Base-by-base conservation (phyloP, 306 rosid species). In the Leucaena leucocephala region DNA sequence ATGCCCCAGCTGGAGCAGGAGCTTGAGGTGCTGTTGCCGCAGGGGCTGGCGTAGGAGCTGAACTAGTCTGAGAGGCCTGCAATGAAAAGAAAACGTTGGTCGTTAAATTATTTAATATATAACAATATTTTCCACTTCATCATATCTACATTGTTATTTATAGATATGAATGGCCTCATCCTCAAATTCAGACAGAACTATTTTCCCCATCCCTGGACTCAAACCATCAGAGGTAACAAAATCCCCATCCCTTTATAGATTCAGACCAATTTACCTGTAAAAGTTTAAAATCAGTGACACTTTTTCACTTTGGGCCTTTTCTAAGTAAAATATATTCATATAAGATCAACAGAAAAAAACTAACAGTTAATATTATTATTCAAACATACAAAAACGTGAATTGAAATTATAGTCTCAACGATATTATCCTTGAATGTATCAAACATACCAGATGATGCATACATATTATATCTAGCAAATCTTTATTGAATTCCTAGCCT, bases 51-150 rank as follows among this genome's bases (percentile, higher is more conserved):
- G 90, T 67, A 72, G 88, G 86, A 72, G 88, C 78, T 68, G 86
- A 79, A 86, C 86, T 89, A 36, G 90, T 80, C 77, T 86, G 91
- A 52, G 90, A 86, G 8, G 86, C 75, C 91, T 76, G 81, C 68
- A 80, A 76, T 15, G 61, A 75, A 75, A 68, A 64, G 17, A 75
- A 10, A 71, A 64, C 46, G 57, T 39, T 35, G 36, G 61, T 13
- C 12, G 19, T 40, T 76, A 70, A 49, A 59, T 58, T 43, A 19
- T 68, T 22, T 3, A 68, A 68, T 11, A 68, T 2, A 15, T 11
- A 21, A 58, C 33, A 5, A 7, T 9, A 27, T 33, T 70, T 70
- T 70, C 75, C 22, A 46, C 57, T 14, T 0, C 16, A 27, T 46
- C 22, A 15, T 27, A 46, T 27, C 21, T 46, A 33, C 1, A 13